phyloP scores from a whole-genome alignment of 768 basidiomycete species.

The Russula sp. region DNA sequence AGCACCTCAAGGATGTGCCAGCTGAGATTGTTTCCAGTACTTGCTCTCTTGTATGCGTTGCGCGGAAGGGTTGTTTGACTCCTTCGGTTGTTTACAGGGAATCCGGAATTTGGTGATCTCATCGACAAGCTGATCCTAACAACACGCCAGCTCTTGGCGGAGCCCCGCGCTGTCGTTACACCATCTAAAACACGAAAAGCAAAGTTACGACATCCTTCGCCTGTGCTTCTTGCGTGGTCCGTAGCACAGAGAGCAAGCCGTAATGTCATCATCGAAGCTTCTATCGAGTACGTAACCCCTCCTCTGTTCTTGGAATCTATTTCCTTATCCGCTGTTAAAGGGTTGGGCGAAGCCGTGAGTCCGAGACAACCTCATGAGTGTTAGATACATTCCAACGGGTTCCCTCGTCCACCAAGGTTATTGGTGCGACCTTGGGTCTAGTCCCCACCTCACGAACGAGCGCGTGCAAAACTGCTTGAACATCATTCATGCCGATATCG shows the following conservation, averaged over 20 bases:
- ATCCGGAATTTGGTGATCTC: not conserved
- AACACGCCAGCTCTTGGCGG: not conserved
- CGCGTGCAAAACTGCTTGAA: not conserved
- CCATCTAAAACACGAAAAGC: not conserved
- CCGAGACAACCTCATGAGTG: not conserved
- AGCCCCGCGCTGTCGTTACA: not conserved
- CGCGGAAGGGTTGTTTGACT: not conserved
- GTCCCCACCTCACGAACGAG: not conserved
- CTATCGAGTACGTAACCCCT: constrained; percentile 1
- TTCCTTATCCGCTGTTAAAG: not conserved
- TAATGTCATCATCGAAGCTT: not conserved
- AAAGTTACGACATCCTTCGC: not conserved
- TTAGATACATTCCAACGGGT: not conserved
- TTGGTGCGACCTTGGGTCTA: constrained; percentile 3
- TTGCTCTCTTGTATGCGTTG: not conserved
- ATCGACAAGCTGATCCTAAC: not conserved
- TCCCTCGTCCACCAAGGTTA: constrained; percentile 1
- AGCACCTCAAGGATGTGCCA: not conserved
- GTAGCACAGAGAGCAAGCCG: constrained; percentile 6
- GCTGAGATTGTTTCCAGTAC: constrained; percentile 6
- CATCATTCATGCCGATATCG: constrained; percentile 4
- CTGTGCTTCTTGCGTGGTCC: constrained; percentile 8
- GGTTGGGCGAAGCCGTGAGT: constrained; percentile 11
- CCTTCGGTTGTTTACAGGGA: not conserved
- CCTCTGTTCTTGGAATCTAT: not conserved